Evolutionary conservation across 106 monocot genomes (phyloP).

Genomic region (Phalaenopsis equestris): DNA sequence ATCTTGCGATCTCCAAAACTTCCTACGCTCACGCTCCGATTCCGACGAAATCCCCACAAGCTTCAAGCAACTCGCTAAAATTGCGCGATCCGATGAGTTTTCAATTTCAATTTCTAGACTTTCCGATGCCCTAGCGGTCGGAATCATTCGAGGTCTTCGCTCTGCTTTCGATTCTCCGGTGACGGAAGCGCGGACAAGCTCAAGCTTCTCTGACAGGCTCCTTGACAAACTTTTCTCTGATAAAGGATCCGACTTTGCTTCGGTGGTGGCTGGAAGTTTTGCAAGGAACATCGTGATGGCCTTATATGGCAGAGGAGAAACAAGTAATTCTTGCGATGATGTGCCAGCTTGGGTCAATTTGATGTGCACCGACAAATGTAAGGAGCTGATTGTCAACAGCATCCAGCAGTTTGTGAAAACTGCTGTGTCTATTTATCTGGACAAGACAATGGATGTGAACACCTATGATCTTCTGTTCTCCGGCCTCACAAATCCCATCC

Average conservation of each 20-base stretch:
- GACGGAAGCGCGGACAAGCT: not conserved
- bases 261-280: slow-evolving; percentile 50
- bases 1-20: slow-evolving; percentile 50
- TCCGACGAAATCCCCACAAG: slow-evolving; percentile 53
- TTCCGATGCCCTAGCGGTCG: slow-evolving; percentile 53
- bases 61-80: slow-evolving; percentile 52
- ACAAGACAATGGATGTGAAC: slow-evolving; percentile 69
- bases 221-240: slow-evolving; percentile 48
- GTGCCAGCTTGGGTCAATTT: slow-evolving; percentile 36
- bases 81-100: slow-evolving; percentile 50
- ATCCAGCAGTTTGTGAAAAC: slow-evolving; percentile 56
- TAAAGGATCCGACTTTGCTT: slow-evolving; percentile 47
- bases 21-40: slow-evolving; percentile 44
- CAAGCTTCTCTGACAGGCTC: slow-evolving; percentile 40
- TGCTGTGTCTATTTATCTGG: slow-evolving; percentile 64
- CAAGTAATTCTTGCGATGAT: not conserved
- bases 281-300: slow-evolving; percentile 45
- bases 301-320: slow-evolving; percentile 16
- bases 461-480: slow-evolving; percentile 57
- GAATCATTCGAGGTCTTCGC: slow-evolving; percentile 30
- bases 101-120: slow-evolving; percentile 30
- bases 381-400: slow-evolving; percentile 40
- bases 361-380: slow-evolving; percentile 27
- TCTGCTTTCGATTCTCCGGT: not conserved
- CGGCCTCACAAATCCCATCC: slow-evolving; percentile 64